These are phyloP conservation scores for Phialemonium atrogriseum DNA, from an alignment of 2,329 filamentous ascomycete species.

Conservation along the genomic window DNA sequence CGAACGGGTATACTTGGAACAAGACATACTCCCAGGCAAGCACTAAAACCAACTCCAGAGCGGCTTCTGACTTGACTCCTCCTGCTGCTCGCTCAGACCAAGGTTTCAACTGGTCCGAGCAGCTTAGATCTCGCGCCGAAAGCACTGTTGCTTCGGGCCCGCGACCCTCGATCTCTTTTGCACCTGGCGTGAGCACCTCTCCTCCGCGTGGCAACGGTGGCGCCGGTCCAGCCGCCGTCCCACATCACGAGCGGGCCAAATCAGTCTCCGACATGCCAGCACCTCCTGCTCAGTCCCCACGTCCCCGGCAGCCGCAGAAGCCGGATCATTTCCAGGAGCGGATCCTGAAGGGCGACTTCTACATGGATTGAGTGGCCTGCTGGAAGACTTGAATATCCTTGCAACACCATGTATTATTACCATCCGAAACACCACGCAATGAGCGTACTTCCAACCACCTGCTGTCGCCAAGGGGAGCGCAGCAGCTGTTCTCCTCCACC, in stretches of 20 bases:
- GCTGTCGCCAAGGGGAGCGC: no score
- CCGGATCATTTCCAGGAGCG: constrained; percentile 95
- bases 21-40: constrained; percentile 46
- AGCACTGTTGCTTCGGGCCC: constrained; percentile 54
- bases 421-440: no score
- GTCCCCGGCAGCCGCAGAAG: constrained; percentile 51
- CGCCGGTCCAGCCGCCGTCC: constrained; percentile 14
- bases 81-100: constrained; percentile 62
- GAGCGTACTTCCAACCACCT: no score
- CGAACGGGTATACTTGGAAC: constrained; percentile 25
- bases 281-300: constrained; percentile 43
- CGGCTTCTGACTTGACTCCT: constrained; percentile 56
- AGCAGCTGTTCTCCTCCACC: no score
- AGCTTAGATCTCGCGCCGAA: constrained; percentile 85
- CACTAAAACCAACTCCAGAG: constrained; percentile 47
- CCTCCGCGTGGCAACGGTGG: constrained; percentile 28
- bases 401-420: no score
- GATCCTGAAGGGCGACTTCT: constrained; percentile 95
- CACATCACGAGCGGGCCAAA: constrained; percentile 57
- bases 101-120: constrained; percentile 96
- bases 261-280: constrained; percentile 58
- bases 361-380: constrained; percentile 71
- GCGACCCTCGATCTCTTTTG: constrained; percentile 52
- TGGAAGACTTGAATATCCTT: no score
- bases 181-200: constrained; percentile 31